Conservation (phyloP, 768 basidiomycete species). For the Suillus plorans region DNA sequence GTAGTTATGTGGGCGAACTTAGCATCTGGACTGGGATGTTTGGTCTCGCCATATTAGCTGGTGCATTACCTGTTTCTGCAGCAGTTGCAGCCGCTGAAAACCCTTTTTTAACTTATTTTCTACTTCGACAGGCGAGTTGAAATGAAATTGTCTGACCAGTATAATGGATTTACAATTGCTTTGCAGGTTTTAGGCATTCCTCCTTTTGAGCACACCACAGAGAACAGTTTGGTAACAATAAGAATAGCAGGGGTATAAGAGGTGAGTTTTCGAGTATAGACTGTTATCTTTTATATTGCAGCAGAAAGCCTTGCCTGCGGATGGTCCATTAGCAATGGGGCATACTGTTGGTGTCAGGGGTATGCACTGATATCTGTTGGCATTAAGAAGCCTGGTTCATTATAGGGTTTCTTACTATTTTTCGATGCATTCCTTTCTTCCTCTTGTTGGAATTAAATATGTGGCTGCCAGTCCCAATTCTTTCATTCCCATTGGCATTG, state of each 20-base stretch:
- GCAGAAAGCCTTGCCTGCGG: neutral
- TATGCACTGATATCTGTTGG: neutral
- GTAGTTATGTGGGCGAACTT: constrained; percentile 71
- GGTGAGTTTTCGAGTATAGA: constrained; percentile 31
- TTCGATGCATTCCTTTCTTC: neutral
- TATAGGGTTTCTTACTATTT: neutral
- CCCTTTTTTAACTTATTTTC: constrained; percentile 62
- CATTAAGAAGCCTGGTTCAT: neutral
- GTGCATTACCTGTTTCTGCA: constrained; percentile 3
- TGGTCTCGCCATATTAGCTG: constrained; percentile 48
- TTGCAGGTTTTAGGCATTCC: constrained; percentile 67
- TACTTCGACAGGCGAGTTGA: constrained; percentile 43
- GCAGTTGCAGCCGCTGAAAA: constrained; percentile 46
- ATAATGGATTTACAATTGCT: neutral
- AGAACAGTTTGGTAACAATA: constrained; percentile 55
- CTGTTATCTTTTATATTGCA: neutral
- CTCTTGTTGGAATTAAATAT: neutral
- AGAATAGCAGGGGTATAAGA: constrained; percentile 59
- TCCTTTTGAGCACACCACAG: constrained; percentile 55
- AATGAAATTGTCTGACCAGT: neutral
- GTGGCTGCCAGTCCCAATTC: no score
- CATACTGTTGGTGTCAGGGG: neutral
- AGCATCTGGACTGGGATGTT: constrained; percentile 71
- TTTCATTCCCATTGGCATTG: neutral
- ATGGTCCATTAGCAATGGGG: neutral